phyloP scores from a whole-genome alignment of 805 yeast genomes.

The Diddensiella santjacobensis region DNA sequence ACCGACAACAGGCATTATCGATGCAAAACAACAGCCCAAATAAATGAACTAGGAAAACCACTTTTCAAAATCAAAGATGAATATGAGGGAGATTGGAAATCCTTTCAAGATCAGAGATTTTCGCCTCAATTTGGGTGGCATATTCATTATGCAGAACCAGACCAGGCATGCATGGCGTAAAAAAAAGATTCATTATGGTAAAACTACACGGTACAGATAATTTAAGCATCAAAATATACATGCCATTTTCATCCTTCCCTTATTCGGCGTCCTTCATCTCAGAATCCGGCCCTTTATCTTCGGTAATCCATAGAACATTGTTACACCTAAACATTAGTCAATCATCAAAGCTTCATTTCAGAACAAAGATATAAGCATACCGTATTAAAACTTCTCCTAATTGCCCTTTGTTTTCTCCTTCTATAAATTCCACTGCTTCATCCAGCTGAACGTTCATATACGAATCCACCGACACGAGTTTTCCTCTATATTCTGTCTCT shows the following conservation, averaged over 20 bases:
- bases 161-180: neutral
- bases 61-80: no score
- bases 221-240: neutral
- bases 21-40: no score
- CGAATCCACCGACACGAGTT: slow-evolving; percentile 73
- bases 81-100: neutral
- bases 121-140: neutral
- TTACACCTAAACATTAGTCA: slow-evolving; percentile 59
- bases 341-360: neutral
- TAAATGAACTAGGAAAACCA: no score
- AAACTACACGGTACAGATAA: slow-evolving; percentile 3
- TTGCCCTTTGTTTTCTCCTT: slow-evolving; percentile 46
- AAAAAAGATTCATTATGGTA: neutral
- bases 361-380: slow-evolving; percentile 25
- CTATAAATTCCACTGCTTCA: slow-evolving; percentile 51
- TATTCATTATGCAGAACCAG: neutral
- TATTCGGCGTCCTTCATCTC: slow-evolving; percentile 14
- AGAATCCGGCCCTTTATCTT: slow-evolving; percentile 25
- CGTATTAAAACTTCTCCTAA: slow-evolving; percentile 74
- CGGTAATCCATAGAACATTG: slow-evolving; percentile 75
- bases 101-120: neutral
- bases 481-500: slow-evolving; percentile 81
- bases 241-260: neutral
- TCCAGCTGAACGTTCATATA: slow-evolving; percentile 86
- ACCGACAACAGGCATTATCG: neutral